Evolutionary conservation across 2,329 filamentous ascomycete genomes (phyloP).

Genomic region (Thermothelomyces thermophilus): DNA sequence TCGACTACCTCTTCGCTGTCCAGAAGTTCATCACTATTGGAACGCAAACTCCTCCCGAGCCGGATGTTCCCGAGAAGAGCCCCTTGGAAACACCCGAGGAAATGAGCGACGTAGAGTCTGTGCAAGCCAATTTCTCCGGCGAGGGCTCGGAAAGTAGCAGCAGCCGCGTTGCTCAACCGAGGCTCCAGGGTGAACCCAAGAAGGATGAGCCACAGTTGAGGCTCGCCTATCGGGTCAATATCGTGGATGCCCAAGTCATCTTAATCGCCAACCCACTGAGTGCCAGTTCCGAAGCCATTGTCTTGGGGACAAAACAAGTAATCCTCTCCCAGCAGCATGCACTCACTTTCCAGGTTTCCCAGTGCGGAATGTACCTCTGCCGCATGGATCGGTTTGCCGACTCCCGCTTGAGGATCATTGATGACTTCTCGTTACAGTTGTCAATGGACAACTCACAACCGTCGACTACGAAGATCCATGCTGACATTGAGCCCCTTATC

Average conservation of each 20-base stretch:
- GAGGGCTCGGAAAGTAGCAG: slow-evolving; percentile 30
- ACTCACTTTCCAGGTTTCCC: slow-evolving; percentile 83
- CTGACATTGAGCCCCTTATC: slow-evolving; percentile 86
- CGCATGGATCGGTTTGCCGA: slow-evolving; percentile 98
- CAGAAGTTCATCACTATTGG: slow-evolving; percentile 75
- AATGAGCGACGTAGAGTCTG: slow-evolving; percentile 51
- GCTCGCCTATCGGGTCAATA: slow-evolving; percentile 82
- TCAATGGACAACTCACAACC: slow-evolving; percentile 67
- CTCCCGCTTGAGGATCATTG: slow-evolving; percentile 81
- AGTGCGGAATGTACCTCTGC: slow-evolving; percentile 97
- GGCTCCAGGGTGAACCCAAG: slow-evolving; percentile 15
- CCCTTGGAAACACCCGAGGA: slow-evolving; percentile 51
- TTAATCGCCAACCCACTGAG: slow-evolving; percentile 91
- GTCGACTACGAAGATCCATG: slow-evolving; percentile 68
- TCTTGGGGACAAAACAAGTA: slow-evolving; percentile 88
- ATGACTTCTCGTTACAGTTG: slow-evolving; percentile 89
- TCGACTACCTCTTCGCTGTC: slow-evolving; percentile 91
- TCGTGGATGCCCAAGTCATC: slow-evolving; percentile 95
- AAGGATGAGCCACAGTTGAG: slow-evolving; percentile 51
- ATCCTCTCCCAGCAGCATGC: slow-evolving; percentile 91
- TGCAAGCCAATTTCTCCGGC: slow-evolving; percentile 41
- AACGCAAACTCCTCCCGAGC: slow-evolving; percentile 58
- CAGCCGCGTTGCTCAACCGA: slow-evolving; percentile 11
- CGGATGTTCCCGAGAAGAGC: slow-evolving; percentile 45
- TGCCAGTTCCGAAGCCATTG: slow-evolving; percentile 87